Conservation (phyloP, 108 stramenopile genomes). For the Schizochytrium sp. region DNA sequence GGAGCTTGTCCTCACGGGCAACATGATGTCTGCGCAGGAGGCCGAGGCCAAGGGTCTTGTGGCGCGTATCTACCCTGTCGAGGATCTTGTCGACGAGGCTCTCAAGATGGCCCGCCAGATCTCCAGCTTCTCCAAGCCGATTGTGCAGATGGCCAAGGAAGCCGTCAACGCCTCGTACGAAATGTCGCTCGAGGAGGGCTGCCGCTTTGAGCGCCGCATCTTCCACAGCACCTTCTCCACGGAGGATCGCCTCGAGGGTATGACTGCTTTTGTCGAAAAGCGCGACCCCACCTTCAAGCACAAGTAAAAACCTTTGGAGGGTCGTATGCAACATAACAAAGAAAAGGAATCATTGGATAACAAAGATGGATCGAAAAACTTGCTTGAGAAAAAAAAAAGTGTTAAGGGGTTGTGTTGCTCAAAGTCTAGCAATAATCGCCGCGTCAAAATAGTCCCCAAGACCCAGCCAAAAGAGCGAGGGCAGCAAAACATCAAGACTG, state of each 20-base stretch:
- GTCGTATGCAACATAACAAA: no score
- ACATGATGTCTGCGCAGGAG: conserved; percentile 75
- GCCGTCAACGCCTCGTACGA: conserved; percentile 94
- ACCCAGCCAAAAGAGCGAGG: no score
- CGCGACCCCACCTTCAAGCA: conserved; percentile 66
- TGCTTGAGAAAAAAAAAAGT: conserved; percentile 27
- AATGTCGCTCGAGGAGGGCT: conserved; percentile 74
- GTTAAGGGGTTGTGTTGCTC: no score
- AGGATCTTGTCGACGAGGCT: conserved; percentile 69
- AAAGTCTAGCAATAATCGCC: no score
- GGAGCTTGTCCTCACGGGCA: conserved; percentile 90
- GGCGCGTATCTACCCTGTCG: conserved; percentile 70
- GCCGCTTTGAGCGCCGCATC: conserved; percentile 85
- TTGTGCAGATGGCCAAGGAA: conserved; percentile 80
- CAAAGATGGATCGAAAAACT: no score
- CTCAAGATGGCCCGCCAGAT: conserved; percentile 78
- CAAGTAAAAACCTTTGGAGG: conserved; percentile 30
- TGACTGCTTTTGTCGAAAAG: conserved; percentile 86
- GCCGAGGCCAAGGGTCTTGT: conserved; percentile 79
- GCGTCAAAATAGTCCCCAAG: no score
- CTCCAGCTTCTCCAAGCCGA: conserved; percentile 72
- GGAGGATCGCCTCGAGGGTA: conserved; percentile 95
- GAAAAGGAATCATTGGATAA: no score
- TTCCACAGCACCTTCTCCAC: conserved; percentile 94
- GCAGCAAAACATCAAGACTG: no score